A percentile compares a stretch with the other conserved stretches of the same genome.
These are phyloP conservation scores for Coniferiporia sulphurascens DNA, from an alignment of 1,284 basidiomycete genomes.

Conservation along the genomic window DNA sequence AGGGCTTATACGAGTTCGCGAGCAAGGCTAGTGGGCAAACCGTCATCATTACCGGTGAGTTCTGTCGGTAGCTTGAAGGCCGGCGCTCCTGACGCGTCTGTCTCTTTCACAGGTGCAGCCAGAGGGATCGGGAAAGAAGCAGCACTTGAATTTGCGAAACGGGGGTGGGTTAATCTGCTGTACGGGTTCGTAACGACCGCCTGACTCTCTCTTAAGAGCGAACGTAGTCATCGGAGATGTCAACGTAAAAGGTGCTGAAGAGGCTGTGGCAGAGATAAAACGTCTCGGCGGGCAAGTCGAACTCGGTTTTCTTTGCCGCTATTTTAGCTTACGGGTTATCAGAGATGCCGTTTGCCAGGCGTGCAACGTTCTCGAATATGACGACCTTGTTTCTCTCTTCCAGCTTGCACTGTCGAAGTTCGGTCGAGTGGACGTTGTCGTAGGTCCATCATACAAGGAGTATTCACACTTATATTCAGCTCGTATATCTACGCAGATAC, in stretches of 20 bases:
- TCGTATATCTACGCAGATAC: conserved; percentile 31
- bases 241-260: conserved; percentile 35
- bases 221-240: conserved; percentile 54
- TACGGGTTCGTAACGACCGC: background rate
- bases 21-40: conserved; percentile 44
- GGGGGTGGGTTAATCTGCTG: conserved; percentile 36
- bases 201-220: conserved; percentile 35
- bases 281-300: conserved; percentile 40
- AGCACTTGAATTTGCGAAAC: conserved; percentile 39
- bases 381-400: conserved; percentile 50
- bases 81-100: background rate
- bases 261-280: conserved; percentile 38
- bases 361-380: conserved; percentile 53
- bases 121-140: conserved; percentile 52
- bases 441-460: conserved; percentile 21
- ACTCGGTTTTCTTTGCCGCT: background rate
- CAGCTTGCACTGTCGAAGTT: conserved; percentile 42
- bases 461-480: too few relatives aligned
- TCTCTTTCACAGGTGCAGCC: conserved; percentile 37
- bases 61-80: background rate
- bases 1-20: conserved; percentile 39
- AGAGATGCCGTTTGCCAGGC: conserved; percentile 41
- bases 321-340: background rate
- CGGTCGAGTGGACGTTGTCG: conserved; percentile 49
- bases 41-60: conserved; percentile 49